These are phyloP conservation scores for Exophiala lecanii-corni DNA, from an alignment of 2,329 filamentous ascomycete species.

Conservation along the genomic window DNA sequence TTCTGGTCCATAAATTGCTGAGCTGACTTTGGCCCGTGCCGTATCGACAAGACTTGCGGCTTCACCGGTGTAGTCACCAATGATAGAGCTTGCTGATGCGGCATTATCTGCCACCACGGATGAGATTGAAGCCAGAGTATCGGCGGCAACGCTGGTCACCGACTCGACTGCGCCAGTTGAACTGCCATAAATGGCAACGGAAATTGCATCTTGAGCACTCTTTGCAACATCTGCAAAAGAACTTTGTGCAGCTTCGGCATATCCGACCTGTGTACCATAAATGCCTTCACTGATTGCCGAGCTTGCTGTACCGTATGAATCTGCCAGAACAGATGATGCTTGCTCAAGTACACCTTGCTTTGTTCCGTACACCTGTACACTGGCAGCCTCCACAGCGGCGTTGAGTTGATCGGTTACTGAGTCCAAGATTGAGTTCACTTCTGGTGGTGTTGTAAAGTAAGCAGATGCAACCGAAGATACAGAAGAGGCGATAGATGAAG, in stretches of 20 bases:
- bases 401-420: slow-evolving; percentile 55
- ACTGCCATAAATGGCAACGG: slow-evolving; percentile 54
- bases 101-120: slow-evolving; percentile 43
- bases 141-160: slow-evolving; percentile 39
- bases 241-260: slow-evolving; percentile 50
- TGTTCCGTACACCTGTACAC: slow-evolving; percentile 54
- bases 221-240: slow-evolving; percentile 51
- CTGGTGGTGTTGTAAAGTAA: slow-evolving; percentile 51
- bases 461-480: slow-evolving; percentile 34
- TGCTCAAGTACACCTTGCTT: slow-evolving; percentile 51
- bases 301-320: slow-evolving; percentile 47
- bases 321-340: slow-evolving; percentile 50
- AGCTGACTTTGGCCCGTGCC: slow-evolving; percentile 34
- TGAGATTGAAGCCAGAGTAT: slow-evolving; percentile 43
- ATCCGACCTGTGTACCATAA: slow-evolving; percentile 51
- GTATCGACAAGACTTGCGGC: slow-evolving; percentile 23
- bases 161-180: slow-evolving; percentile 46
- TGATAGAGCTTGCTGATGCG: slow-evolving; percentile 28
- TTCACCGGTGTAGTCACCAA: slow-evolving; percentile 18
- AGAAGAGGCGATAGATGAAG: slow-evolving; percentile 27
- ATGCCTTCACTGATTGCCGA: slow-evolving; percentile 48
- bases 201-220: slow-evolving; percentile 53
- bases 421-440: slow-evolving; percentile 54
- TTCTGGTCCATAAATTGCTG: slow-evolving; percentile 45
- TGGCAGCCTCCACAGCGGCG: slow-evolving; percentile 56